Base-by-base conservation (phyloP, 306 rosid species). In the Vigna trinervia region DNA sequence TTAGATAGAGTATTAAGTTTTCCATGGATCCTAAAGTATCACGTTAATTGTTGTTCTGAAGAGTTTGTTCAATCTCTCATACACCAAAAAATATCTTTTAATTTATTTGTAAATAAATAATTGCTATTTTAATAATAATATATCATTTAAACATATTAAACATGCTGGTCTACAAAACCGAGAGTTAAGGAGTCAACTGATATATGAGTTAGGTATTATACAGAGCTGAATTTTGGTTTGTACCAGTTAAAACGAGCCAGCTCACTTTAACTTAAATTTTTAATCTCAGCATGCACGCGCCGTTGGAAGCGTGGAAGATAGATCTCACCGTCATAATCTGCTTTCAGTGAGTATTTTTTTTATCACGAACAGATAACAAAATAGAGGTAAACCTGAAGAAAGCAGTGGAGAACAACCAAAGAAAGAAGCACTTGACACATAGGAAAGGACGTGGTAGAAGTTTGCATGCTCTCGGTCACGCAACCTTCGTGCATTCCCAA, bases 401-500 rank as follows among this genome's bases (percentile, higher is more conserved):
- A 22, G 38, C 36, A 51, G 47, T n/a, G 69, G 10, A 15, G 23
- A 30, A 39, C 12, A 8, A 39, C 12, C 11, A 39, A 30, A 39
- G 58, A 41, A 32, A 45, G 4, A 70, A 48, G 12, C 73, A 38
- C 23, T 30, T 36, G 14, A 22, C 43, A 5, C 38, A 4, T 4
- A 34, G 8, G 3, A 36, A n/a, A 69, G 84, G 86, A 52, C 86
- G 81, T 20, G 79, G 89, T 53, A 26, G 6, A 39, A 47, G 75
- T 47, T 76, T 86, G 90, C 87, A 90, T 92, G 88, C 83, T 12
- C 79, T 79, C 73, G 5, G 4, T 48, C 15, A 6, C 78, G 7
- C 84, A 60, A 73, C n/a, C 85, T 32, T 45, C 53, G 6, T 26
- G 81, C 62, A 36, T 67, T 1, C 65, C 52, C 85, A 66, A 70